These are phyloP conservation scores for Phoenix dactylifera DNA, from an alignment of 176 grass and related monocot species.

Conservation along the genomic window DNA sequence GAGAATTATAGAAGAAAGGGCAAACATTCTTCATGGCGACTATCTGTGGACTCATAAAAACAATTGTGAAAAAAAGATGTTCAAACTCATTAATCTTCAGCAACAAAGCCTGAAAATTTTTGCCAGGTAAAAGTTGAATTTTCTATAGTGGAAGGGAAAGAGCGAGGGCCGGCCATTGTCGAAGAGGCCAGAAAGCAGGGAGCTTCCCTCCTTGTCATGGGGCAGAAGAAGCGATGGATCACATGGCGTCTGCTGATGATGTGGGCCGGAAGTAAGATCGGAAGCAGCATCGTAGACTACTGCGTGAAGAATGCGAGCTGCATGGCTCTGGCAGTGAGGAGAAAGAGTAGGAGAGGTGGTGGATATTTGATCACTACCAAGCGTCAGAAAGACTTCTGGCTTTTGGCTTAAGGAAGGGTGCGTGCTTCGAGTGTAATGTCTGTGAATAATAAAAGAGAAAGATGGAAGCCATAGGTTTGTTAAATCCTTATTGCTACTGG, in stretches of 20 bases:
- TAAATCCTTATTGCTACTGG: too few relatives aligned
- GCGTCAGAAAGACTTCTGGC: conserved; percentile 73
- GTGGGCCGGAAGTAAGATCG: conserved; percentile 29
- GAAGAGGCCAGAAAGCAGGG: conserved; percentile 49
- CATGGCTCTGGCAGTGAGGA: conserved; percentile 52
- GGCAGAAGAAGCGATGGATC: conserved; percentile 50
- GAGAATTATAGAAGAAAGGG: too few relatives aligned
- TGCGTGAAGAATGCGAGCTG: conserved; percentile 64
- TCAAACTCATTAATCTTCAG: not conserved
- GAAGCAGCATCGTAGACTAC: conserved; percentile 34
- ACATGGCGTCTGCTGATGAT: conserved; percentile 49
- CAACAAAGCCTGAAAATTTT: not conserved
- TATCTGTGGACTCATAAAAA: too few relatives aligned
- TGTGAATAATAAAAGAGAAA: too few relatives aligned
- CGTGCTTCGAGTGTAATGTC: too few relatives aligned
- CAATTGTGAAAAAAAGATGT: not conserved
- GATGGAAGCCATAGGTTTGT: too few relatives aligned
- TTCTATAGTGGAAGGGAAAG: conserved; percentile 30
- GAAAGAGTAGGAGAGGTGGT: conserved; percentile 52
- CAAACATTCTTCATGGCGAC: too few relatives aligned
- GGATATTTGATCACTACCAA: conserved; percentile 80
- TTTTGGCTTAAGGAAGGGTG: conserved; percentile 32
- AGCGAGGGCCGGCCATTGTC: conserved; percentile 52
- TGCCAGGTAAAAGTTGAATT: conserved; percentile 50
- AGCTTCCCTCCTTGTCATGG: conserved; percentile 55